A percentile compares a stretch with the other conserved stretches of the same genome.
These are phyloP conservation scores for Lineolata rhizophorae DNA, from an alignment of 495 filamentous ascomycete species.

Conservation along the genomic window DNA sequence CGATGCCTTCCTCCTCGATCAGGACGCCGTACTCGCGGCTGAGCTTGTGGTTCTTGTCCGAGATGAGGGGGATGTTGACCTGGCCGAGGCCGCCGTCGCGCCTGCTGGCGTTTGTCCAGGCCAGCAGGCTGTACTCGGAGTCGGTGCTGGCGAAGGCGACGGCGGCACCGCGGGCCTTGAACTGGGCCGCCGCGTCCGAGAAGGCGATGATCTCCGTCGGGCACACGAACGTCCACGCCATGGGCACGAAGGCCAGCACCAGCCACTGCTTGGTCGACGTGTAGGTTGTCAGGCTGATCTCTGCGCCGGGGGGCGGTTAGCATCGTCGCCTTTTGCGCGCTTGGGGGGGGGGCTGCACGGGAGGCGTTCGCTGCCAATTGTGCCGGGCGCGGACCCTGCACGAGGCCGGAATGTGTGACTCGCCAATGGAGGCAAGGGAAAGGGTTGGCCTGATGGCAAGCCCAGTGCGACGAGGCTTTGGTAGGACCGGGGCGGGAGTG, in stretches of 20 bases:
- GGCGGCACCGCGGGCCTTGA: conserved; percentile 20
- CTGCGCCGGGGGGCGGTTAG: conserved; percentile 10
- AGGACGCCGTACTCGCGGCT: conserved; percentile 33
- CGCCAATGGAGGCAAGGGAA: no score
- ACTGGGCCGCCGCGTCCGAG: conserved; percentile 22
- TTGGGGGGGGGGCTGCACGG: no score
- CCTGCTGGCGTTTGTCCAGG: conserved; percentile 28
- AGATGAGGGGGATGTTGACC: conserved; percentile 29
- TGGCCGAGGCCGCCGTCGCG: conserved; percentile 31
- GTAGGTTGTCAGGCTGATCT: conserved; percentile 22
- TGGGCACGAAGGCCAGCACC: conserved; percentile 28
- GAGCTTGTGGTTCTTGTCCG: conserved; percentile 33
- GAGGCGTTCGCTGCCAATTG: background rate
- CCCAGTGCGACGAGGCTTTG: no score
- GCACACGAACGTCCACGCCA: conserved; percentile 32
- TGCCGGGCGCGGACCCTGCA: no score
- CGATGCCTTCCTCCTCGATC: conserved; percentile 32
- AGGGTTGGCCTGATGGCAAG: no score
- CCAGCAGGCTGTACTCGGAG: conserved; percentile 28
- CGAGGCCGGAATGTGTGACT: no score
- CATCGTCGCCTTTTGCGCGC: no score
- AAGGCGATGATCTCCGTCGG: conserved; percentile 31
- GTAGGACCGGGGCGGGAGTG: background rate
- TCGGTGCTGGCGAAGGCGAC: conserved; percentile 30
- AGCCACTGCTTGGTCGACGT: conserved; percentile 24